Base-by-base conservation (phyloP, 108 stramenopile genomes). In the Discostella stelligeroides region DNA sequence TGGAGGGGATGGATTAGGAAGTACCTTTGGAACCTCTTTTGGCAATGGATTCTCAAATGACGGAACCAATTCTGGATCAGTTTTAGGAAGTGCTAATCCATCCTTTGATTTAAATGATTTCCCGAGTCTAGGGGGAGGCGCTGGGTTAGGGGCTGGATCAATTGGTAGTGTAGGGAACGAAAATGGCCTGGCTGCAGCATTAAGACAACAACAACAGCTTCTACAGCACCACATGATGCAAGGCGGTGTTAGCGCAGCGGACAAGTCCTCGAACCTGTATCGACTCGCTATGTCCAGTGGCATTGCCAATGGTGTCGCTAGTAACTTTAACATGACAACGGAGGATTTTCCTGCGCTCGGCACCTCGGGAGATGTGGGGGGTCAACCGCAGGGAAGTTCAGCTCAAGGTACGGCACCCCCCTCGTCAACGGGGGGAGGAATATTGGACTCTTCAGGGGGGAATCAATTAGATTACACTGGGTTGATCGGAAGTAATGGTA, bases 51-150 rank as follows among this genome's bases (percentile, higher is more conserved):
- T 76, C 61, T 63, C 67, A 38, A 76, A 55, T 17, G 66, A 68
- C 18, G 51, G 62, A 39, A 17, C 48, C 1, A 40, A 20, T 37
- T 21, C 18, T 38, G 42, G 45, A 57, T 30, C 24, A 21, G 72
- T 54, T 21, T 30, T 56, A 45, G 80, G 59, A 21, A 76, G 58
- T 28, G 69, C 38, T 5, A 72, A 73, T 39, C 63, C 79, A 37
- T 66, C 88, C 27, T 91, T 93, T 65, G 92, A 93, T 70, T 81
- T 93, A 53, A 91, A 76, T 62, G 92, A 93, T 73, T 93, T 93
- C 88, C 92, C 92, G 41, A 89, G 82, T 72, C 66, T 93, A 54
- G 88, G 81, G n/a, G 90, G 88, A 46, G 73, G 71, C 7, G 74
- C 61, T 21, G 79, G 48, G 23, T 63, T 66, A 45, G 84, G 71